A percentile compares a stretch with the other conserved stretches of the same genome.
Evolutionary conservation across 108 stramenopile genomes (phyloP).

Genomic region (Cyclostephanos tholiformis): DNA sequence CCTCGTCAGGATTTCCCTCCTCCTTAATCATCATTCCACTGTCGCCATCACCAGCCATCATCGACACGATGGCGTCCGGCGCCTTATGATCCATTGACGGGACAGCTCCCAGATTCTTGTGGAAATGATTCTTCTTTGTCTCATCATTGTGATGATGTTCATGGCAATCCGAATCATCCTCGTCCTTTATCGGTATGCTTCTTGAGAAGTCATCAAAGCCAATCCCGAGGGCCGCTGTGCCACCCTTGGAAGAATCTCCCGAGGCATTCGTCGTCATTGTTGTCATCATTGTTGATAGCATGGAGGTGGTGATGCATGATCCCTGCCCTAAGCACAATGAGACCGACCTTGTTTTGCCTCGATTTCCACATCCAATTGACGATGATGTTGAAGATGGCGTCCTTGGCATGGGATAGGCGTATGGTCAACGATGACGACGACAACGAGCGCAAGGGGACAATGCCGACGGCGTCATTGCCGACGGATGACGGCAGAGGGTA

Average conservation of each 20-base stretch:
- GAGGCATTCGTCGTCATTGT: constrained; percentile 21
- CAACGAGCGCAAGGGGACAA: too few species aligned
- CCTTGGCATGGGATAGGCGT: constrained; percentile 55
- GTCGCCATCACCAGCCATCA: constrained; percentile 24
- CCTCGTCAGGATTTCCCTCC: constrained; percentile 22
- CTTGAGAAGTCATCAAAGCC: constrained; percentile 44
- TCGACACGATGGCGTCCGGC: constrained; percentile 8
- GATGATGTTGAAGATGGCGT: constrained; percentile 51
- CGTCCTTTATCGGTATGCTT: constrained; percentile 22
- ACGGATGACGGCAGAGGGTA: constrained; percentile 2
- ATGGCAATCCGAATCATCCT: constrained; percentile 13
- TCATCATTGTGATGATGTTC: constrained; percentile 13
- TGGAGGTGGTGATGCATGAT: constrained; percentile 61
- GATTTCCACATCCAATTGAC: constrained; percentile 68
- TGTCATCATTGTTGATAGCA: too few species aligned
- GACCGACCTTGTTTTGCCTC: constrained; percentile 58
- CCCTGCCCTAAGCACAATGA: constrained; percentile 61
- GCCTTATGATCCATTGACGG: constrained; percentile 24
- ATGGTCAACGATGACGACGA: constrained; percentile 18
- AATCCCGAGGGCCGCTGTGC: constrained; percentile 62
- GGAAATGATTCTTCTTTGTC: neutral
- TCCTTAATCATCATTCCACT: constrained; percentile 1
- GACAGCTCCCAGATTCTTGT: constrained; percentile 7
- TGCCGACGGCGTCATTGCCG: constrained; percentile 5
- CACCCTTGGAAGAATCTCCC: constrained; percentile 13